A percentile compares a stretch with the other conserved stretches of the same genome.
These are phyloP conservation scores for Paecilomyces fulvus DNA, from an alignment of 2,329 filamentous ascomycete genomes.

Conservation along the genomic window DNA sequence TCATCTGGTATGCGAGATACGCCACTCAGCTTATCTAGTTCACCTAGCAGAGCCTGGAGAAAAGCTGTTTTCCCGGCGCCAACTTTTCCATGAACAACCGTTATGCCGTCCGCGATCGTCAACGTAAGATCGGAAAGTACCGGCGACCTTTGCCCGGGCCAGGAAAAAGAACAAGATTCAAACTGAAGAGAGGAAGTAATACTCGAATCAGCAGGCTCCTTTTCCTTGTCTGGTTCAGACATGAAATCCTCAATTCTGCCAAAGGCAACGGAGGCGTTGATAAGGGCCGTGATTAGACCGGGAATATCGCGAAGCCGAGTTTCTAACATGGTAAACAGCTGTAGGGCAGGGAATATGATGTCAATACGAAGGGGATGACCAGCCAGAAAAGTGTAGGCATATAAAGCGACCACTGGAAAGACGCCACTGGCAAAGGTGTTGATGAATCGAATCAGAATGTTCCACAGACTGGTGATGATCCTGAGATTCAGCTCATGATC, in stretches of 20 bases:
- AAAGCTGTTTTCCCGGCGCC: constrained; percentile 56
- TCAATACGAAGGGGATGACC: constrained; percentile 64
- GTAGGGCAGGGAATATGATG: constrained; percentile 76
- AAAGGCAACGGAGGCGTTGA: constrained; percentile 78
- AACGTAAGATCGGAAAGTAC: constrained; percentile 49
- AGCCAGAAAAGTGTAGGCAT: constrained; percentile 67
- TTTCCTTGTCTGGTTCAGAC: constrained; percentile 73
- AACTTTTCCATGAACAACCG: constrained; percentile 55
- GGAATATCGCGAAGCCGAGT: constrained; percentile 66
- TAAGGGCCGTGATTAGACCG: constrained; percentile 61
- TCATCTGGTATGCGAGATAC: constrained; percentile 46
- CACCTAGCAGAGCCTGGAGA: constrained; percentile 51
- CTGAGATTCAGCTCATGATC: constrained; percentile 59
- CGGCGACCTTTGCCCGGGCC: constrained; percentile 58
- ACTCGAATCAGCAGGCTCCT: constrained; percentile 36
- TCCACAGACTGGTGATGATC: constrained; percentile 56
- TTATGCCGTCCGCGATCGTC: constrained; percentile 48
- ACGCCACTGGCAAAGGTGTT: constrained; percentile 64
- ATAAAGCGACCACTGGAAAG: constrained; percentile 75
- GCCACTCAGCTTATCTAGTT: constrained; percentile 47
- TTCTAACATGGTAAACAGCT: constrained; percentile 70
- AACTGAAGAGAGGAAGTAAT: constrained; percentile 36
- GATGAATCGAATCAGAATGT: constrained; percentile 55
- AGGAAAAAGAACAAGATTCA: constrained; percentile 62
- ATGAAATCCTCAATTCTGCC: constrained; percentile 79